Percentiles rank a stretch among this genome's conserved stretches.
Evolutionary conservation across 1,284 basidiomycete species (phyloP).

Genomic region (Malassezia dermatis): DNA sequence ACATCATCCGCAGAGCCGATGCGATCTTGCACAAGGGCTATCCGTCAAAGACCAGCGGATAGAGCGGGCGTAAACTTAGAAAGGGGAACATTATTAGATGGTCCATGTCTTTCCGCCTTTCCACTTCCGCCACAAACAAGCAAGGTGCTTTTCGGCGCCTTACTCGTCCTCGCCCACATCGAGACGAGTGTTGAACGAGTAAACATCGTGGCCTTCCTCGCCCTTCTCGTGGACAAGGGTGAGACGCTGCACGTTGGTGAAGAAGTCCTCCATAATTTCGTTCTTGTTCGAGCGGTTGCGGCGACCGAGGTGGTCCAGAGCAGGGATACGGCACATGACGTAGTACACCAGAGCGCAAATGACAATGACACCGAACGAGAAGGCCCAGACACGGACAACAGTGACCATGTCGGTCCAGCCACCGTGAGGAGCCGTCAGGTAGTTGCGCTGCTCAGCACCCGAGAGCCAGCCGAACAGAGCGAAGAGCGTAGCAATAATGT

Average conservation of each 20-base stretch:
- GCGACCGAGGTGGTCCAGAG: conserved; percentile 53
- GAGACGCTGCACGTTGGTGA: conserved; percentile 52
- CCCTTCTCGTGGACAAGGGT: conserved; percentile 53
- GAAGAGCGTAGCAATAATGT: conserved; percentile 54
- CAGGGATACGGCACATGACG: conserved; percentile 49
- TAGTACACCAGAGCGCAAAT: conserved; percentile 52
- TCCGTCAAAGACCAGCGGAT: background rate
- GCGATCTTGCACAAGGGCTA: background rate
- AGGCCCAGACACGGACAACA: conserved; percentile 53
- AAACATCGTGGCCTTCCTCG: conserved; percentile 41
- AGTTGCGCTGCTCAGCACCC: conserved; percentile 50
- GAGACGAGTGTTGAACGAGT: conserved; percentile 44
- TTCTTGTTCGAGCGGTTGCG: conserved; percentile 51
- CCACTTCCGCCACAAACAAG: background rate
- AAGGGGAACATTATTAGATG: conserved; percentile 1
- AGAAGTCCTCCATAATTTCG: conserved; percentile 52
- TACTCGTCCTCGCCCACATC: conserved; percentile 46
- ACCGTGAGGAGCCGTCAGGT: conserved; percentile 47
- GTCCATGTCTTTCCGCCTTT: background rate
- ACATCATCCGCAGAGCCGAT: background rate
- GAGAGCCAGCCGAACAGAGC: conserved; percentile 55
- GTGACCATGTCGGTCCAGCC: conserved; percentile 53
- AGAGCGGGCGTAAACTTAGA: background rate
- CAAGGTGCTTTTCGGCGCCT: background rate
- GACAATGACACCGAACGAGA: conserved; percentile 53